These are phyloP conservation scores for Xerocomus nothofagi DNA, from an alignment of 1,284 basidiomycete species.

Conservation along the genomic window DNA sequence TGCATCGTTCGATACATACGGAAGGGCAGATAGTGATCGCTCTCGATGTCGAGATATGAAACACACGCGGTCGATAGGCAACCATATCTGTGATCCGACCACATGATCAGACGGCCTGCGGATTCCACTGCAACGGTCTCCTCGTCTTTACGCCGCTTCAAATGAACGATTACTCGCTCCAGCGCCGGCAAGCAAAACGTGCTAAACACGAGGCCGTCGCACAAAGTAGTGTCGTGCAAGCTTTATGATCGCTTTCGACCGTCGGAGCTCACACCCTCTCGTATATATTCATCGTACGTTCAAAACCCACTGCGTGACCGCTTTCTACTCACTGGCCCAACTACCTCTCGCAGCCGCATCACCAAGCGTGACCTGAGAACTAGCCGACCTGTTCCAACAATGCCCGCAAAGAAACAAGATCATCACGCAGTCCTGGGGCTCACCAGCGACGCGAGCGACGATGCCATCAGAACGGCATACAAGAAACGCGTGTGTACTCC, in stretches of 20 bases:
- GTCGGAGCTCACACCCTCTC: conserved; percentile 24
- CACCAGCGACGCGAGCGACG: conserved; percentile 32
- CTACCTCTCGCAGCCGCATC: conserved; percentile 8
- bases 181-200: conserved; percentile 36
- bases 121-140: too few species aligned
- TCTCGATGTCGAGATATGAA: too few species aligned
- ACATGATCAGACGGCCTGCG: too few species aligned
- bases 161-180: conserved; percentile 30
- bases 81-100: too few species aligned
- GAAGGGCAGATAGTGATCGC: too few species aligned
- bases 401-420: conserved; percentile 29
- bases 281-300: conserved; percentile 30
- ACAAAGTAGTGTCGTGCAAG: conserved; percentile 20
- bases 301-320: conserved; percentile 8
- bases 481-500: conserved; percentile 33
- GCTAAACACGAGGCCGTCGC: conserved; percentile 32
- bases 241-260: conserved; percentile 26
- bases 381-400: conserved; percentile 22
- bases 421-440: conserved; percentile 32
- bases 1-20: too few species aligned
- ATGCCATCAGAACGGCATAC: conserved; percentile 35
- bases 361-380: conserved; percentile 9
- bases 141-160: conserved; percentile 19
- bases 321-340: conserved; percentile 11
- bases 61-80: too few species aligned